Conservation (phyloP, 192 early-diverging fungal species). For the Phycomyces blakesleeanus region DNA sequence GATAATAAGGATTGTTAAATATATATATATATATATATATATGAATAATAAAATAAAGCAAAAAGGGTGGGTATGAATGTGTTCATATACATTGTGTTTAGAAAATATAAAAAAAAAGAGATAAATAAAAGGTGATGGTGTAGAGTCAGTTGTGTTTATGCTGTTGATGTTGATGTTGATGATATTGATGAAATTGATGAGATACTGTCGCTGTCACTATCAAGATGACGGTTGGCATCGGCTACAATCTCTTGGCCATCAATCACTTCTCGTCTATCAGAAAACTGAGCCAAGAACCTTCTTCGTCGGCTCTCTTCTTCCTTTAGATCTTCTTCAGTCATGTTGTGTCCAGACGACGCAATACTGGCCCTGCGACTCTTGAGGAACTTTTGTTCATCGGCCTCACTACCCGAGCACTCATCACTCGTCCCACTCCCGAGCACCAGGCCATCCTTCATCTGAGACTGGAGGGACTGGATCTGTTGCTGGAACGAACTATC, state of each 20-base stretch:
- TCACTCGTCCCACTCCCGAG: background rate
- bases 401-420: background rate
- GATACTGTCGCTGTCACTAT: no score
- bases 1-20: no score
- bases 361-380: conserved; percentile 4
- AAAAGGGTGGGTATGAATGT: no score
- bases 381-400: conserved; percentile 1
- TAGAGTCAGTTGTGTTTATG: no score
- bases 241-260: conserved; percentile 4
- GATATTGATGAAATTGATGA: no score
- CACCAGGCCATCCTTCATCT: no score
- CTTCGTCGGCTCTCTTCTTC: conserved; percentile 7
- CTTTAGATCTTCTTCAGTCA: conserved; percentile 1
- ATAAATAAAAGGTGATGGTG: no score
- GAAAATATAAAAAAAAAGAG: no score
- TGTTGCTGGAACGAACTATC: background rate
- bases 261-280: conserved; percentile 12
- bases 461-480: background rate
- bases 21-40: no score
- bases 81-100: no score
- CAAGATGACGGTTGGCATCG: background rate
- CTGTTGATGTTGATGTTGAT: no score
- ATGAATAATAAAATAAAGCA: no score
- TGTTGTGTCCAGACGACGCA: background rate
- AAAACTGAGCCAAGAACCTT: conserved; percentile 21